Conservation (phyloP, 2,329 filamentous ascomycete genomes). For the Phoma sp. region DNA sequence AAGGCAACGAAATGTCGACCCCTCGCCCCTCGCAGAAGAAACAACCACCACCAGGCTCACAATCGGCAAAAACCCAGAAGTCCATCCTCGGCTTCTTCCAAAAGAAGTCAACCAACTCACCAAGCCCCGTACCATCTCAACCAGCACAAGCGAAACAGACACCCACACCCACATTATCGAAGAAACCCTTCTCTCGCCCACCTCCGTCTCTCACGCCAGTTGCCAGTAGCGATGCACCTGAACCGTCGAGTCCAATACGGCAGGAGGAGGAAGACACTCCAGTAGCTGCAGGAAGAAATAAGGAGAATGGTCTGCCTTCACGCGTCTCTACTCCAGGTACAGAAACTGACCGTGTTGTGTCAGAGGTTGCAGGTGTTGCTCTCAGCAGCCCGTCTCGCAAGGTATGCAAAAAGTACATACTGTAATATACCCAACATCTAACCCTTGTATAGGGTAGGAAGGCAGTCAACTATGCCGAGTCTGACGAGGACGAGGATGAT, state of each 20-base stretch:
- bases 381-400: conserved; percentile 81
- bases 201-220: conserved; percentile 68
- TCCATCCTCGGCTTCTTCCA: conserved; percentile 84
- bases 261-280: conserved; percentile 59
- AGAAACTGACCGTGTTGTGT: conserved; percentile 52
- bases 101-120: conserved; percentile 62
- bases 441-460: conserved; percentile 61
- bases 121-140: conserved; percentile 47
- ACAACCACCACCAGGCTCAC: conserved; percentile 53
- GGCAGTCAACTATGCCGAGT: conserved; percentile 82
- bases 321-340: conserved; percentile 47
- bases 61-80: conserved; percentile 67
- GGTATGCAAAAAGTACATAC: conserved; percentile 56
- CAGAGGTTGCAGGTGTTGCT: conserved; percentile 54
- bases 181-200: conserved; percentile 44
- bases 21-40: conserved; percentile 56
- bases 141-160: conserved; percentile 37
- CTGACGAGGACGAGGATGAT: conserved; percentile 76
- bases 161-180: conserved; percentile 35
- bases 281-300: conserved; percentile 55
- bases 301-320: conserved; percentile 59
- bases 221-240: conserved; percentile 79
- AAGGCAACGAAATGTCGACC: conserved; percentile 57
- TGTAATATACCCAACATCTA: not conserved
- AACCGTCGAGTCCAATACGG: conserved; percentile 73